Evolutionary conservation across 805 yeast genomes (phyloP).

Genomic region (Saccharomycopsis sp.): DNA sequence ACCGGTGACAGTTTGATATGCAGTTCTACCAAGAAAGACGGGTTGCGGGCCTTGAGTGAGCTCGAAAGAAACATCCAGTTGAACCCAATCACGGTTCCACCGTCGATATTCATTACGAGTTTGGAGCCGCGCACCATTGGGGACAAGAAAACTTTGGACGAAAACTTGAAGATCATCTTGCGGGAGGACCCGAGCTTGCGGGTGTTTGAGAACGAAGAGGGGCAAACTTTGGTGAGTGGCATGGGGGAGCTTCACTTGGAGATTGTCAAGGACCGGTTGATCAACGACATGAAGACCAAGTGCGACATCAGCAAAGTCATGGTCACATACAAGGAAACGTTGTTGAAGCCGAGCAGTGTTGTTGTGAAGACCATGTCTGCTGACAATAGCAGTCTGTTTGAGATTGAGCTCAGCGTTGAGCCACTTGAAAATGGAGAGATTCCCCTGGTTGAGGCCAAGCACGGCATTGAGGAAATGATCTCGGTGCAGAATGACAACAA

Average conservation of each 20-base stretch:
- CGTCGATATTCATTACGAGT: constrained; percentile 83
- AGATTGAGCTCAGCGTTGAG: constrained; percentile 24
- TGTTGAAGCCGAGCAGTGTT: constrained; percentile 28
- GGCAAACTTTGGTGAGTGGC: constrained; percentile 83
- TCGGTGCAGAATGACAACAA: constrained; percentile 40
- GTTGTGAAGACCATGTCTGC: constrained; percentile 21
- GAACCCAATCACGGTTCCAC: constrained; percentile 77
- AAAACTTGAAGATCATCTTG: constrained; percentile 54
- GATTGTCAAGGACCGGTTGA: constrained; percentile 68
- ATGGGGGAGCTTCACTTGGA: constrained; percentile 97
- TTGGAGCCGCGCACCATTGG: constrained; percentile 79
- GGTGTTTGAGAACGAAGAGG: constrained; percentile 70
- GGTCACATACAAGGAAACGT: constrained; percentile 82
- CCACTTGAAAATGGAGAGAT: constrained; percentile 23
- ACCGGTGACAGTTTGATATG: constrained; percentile 89
- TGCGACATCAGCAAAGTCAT: constrained; percentile 74
- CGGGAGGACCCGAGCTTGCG: constrained; percentile 87
- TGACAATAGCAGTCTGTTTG: constrained; percentile 8
- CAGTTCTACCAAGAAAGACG: constrained; percentile 44
- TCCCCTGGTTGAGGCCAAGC: constrained; percentile 28
- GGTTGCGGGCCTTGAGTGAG: constrained; percentile 38
- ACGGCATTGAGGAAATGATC: constrained; percentile 26
- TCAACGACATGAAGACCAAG: constrained; percentile 76
- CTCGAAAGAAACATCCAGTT: constrained; percentile 39
- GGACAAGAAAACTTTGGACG: constrained; percentile 65